phyloP scores from a whole-genome alignment of 495 filamentous ascomycete genomes.

The Monascus purpureus region DNA sequence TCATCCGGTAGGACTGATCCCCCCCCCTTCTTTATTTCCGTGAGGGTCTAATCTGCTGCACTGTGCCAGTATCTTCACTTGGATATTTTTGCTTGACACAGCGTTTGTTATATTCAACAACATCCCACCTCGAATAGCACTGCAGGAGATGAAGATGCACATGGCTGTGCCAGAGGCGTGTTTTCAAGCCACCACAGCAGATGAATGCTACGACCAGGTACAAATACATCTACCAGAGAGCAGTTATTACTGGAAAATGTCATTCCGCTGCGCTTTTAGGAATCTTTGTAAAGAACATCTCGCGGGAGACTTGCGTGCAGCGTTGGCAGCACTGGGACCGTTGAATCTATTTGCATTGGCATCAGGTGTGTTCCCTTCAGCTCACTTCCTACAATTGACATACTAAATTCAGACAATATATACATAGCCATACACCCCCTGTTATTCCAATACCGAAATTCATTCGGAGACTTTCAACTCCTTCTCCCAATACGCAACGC shows the following conservation, averaged over 20 bases:
- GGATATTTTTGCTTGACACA: conserved; percentile 15
- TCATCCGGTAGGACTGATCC: no score
- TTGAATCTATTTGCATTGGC: not conserved
- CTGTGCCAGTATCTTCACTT: conserved; percentile 53
- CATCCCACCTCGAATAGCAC: conserved; percentile 15
- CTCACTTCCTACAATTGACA: not conserved
- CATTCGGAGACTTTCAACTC: not conserved
- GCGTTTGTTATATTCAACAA: conserved; percentile 18
- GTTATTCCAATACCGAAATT: not conserved
- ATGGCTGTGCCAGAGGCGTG: conserved; percentile 15
- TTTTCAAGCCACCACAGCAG: no score
- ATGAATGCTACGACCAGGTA: no score
- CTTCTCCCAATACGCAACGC: not conserved
- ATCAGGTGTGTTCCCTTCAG: not conserved
- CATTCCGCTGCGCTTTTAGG: no score
- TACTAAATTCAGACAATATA: not conserved
- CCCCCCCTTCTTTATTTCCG: no score
- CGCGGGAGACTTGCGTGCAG: no score
- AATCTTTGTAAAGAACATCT: no score
- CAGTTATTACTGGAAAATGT: no score
- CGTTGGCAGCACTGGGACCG: not conserved
- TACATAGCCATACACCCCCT: not conserved
- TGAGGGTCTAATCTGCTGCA: no score
- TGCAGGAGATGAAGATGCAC: conserved; percentile 18
- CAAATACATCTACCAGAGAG: no score